Percentiles rank a stretch among this genome's conserved stretches.
These are phyloP conservation scores for Alternaria burnsii DNA, from an alignment of 2,329 filamentous ascomycete species.

Conservation along the genomic window DNA sequence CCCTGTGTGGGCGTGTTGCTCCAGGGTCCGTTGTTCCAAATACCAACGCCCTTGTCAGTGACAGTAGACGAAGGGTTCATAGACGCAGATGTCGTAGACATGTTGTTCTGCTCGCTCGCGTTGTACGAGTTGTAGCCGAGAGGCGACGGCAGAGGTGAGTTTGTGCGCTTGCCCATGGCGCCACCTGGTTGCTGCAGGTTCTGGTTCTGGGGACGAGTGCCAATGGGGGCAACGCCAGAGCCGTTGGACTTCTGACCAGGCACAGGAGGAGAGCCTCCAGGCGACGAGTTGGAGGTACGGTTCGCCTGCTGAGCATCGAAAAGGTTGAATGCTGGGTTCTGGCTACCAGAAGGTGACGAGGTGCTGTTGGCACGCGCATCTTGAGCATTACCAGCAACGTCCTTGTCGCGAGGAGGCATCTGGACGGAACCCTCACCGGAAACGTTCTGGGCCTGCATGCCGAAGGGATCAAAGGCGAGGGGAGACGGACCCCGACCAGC, in stretches of 20 bases:
- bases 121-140: slow-evolving; percentile 72
- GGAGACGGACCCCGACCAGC: slow-evolving; percentile 78
- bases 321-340: slow-evolving; percentile 58
- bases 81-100: slow-evolving; percentile 60
- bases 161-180: slow-evolving; percentile 79
- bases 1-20: slow-evolving; percentile 74
- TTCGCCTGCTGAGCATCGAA: slow-evolving; percentile 70
- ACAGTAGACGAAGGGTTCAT: slow-evolving; percentile 63
- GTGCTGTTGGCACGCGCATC: slow-evolving; percentile 82
- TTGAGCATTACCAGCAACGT: slow-evolving; percentile 58
- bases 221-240: slow-evolving; percentile 85
- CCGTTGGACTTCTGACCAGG: slow-evolving; percentile 67
- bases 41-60: slow-evolving; percentile 55
- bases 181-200: slow-evolving; percentile 66
- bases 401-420: slow-evolving; percentile 59
- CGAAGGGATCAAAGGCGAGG: slow-evolving; percentile 77
- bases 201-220: slow-evolving; percentile 76
- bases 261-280: slow-evolving; percentile 80
- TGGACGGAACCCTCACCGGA: slow-evolving; percentile 63
- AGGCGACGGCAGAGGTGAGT: slow-evolving; percentile 90
- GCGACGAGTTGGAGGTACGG: slow-evolving; percentile 86
- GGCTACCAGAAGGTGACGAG: slow-evolving; percentile 79
- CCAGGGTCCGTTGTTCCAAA: slow-evolving; percentile 87
- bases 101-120: slow-evolving; percentile 61
- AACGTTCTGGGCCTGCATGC: slow-evolving; percentile 60